Base-by-base conservation (phyloP, 2,329 filamentous ascomycete species). In the Calonectria hongkongensis region DNA sequence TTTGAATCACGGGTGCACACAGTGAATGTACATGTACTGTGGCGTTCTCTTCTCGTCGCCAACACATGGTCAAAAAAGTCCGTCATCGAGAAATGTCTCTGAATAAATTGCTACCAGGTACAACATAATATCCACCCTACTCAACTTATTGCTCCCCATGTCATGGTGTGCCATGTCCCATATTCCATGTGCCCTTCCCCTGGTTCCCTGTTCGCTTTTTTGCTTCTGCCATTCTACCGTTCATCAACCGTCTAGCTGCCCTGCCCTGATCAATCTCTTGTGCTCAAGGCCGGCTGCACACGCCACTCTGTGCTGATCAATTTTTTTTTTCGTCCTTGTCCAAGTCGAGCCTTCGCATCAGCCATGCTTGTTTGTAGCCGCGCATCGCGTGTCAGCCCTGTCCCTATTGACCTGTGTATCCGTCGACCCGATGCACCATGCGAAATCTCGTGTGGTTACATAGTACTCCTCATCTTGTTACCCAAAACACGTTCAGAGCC, bases 331-430 rank as follows among this genome's bases (percentile, higher is more conserved):
- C 76, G 75, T 80, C 76, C 67, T 76, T 78, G 75, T 68, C 73
- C 50, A 71, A 74, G 78, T 73, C 73, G 70, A 74, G 74, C 76
- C 63, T 75, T 76, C 64, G 75, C 73, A 70, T 75, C 73, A 71
- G 75, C 73, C 68, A 74, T 71, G 75, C 71, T 67, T 75, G 69
- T 71, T 76, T 64, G 71, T 78, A 79, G 78, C 78, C 78, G 78
- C 73, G 77, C 76, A 76, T 80, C 73, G 75, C 77, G 73, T 74
- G 77, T 80, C 78, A 80, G 78, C 78, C 78, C 78, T 77, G 76
- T 69, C 72, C 69, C 77, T 71, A 71, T 74, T 79, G 72, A 76
- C 72, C 68, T 65, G 70, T 73, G 74, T 72, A 74, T 69, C 78
- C 67, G 54, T 72, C 65, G 73, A 72, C 64, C 63, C 72, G 62